Evolutionary conservation across 2,329 filamentous ascomycete genomes (phyloP).

Genomic region (Colletotrichum tropicale): DNA sequence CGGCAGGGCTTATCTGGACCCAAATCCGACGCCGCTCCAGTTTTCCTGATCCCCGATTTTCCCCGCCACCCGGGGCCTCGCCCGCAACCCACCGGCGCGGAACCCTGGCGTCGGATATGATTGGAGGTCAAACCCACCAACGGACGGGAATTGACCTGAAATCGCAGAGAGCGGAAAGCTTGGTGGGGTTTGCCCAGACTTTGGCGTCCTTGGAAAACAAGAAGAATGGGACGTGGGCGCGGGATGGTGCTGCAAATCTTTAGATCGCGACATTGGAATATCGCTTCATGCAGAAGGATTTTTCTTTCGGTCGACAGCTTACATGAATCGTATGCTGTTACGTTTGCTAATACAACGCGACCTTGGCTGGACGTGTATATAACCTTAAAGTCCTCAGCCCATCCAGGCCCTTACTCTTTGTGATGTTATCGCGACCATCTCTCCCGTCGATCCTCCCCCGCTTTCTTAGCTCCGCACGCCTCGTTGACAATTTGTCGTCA

Average conservation of each 20-base stretch:
- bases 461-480: background rate
- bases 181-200: constrained; percentile 16
- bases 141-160: background rate
- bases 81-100: background rate
- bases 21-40: background rate
- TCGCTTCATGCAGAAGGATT: background rate
- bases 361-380: background rate
- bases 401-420: background rate
- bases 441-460: background rate
- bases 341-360: background rate
- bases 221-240: background rate
- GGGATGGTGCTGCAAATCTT: background rate
- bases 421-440: background rate
- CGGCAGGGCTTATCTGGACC: constrained; percentile 4
- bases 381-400: background rate
- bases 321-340: background rate
- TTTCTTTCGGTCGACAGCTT: background rate
- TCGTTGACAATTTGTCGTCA: background rate
- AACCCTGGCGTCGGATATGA: background rate
- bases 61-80: background rate
- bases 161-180: background rate
- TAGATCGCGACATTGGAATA: constrained; percentile 4
- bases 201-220: constrained; percentile 1
- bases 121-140: background rate
- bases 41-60: background rate